phyloP scores from a whole-genome alignment of 1,284 basidiomycete genomes.

The Pseudozyma pruni region DNA sequence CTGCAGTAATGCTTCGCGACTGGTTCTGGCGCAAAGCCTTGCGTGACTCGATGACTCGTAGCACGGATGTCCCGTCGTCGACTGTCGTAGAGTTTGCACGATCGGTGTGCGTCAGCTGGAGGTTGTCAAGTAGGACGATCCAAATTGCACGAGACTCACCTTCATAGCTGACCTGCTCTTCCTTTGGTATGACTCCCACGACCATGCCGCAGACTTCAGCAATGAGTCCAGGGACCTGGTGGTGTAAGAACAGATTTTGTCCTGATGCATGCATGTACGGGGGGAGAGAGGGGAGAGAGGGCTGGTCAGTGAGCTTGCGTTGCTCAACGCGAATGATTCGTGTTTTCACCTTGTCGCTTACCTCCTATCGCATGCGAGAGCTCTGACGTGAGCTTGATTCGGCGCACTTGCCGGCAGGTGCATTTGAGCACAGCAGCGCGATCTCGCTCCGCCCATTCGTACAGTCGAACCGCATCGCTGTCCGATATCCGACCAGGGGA shows the following conservation, averaged over 20 bases:
- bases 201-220: constrained; percentile 45
- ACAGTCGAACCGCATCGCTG: constrained; percentile 28
- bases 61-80: constrained; percentile 48
- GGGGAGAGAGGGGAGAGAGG: no score
- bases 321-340: background rate
- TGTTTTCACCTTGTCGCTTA: background rate
- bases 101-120: background rate
- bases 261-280: constrained; percentile 8
- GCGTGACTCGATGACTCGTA: constrained; percentile 34
- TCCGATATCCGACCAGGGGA: constrained; percentile 9
- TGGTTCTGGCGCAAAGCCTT: constrained; percentile 13
- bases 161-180: constrained; percentile 40
- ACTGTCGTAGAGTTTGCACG: constrained; percentile 9
- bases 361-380: constrained; percentile 38
- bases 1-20: background rate
- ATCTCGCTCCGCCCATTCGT: constrained; percentile 27
- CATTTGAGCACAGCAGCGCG: constrained; percentile 29
- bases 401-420: constrained; percentile 26
- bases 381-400: constrained; percentile 11
- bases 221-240: constrained; percentile 24
- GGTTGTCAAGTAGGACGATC: background rate
- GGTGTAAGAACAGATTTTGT: constrained; percentile 25
- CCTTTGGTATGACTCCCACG: constrained; percentile 38
- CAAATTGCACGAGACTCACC: constrained; percentile 8
- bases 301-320: no score